Percentiles rank a stretch among this genome's conserved stretches.
phyloP scores from a whole-genome alignment of 345 rosid species.

The Euclidium syriacum region DNA sequence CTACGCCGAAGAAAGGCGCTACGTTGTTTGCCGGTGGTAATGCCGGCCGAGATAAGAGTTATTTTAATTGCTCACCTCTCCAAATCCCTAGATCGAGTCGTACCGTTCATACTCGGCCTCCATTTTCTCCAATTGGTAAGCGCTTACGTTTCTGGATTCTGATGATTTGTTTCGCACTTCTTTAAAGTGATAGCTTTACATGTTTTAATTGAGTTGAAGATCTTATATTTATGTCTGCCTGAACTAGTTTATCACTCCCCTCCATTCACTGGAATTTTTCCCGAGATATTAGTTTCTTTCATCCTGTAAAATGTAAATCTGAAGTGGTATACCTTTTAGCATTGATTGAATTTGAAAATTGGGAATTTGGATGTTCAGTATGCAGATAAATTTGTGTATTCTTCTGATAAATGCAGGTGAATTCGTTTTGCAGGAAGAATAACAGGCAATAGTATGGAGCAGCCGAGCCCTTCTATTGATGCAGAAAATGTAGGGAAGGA shows the following conservation, averaged over 20 bases:
- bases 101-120: slow-evolving; percentile 22
- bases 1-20: slow-evolving; percentile 26
- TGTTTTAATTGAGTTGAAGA: not conserved
- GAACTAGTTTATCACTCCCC: not conserved
- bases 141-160: not conserved
- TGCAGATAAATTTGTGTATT: not conserved
- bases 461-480: slow-evolving; percentile 12
- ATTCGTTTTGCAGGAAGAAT: slow-evolving; percentile 25
- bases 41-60: slow-evolving; percentile 17
- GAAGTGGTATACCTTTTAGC: not conserved
- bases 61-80: slow-evolving; percentile 66
- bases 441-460: slow-evolving; percentile 7
- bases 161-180: not conserved
- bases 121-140: slow-evolving; percentile 35
- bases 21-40: slow-evolving; percentile 12
- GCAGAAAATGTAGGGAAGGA: slow-evolving; percentile 41
- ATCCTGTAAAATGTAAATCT: not conserved
- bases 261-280: not conserved
- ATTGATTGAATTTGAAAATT: not conserved
- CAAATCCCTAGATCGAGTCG: slow-evolving; percentile 43
- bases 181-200: not conserved
- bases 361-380: not conserved
- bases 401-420: not conserved
- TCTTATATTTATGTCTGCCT: not conserved
- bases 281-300: not conserved